Evolutionary conservation across 2,329 filamentous ascomycete genomes (phyloP), one percentile per base, ranked within the genome.

Genomic region (Blumeria graminis): DNA sequence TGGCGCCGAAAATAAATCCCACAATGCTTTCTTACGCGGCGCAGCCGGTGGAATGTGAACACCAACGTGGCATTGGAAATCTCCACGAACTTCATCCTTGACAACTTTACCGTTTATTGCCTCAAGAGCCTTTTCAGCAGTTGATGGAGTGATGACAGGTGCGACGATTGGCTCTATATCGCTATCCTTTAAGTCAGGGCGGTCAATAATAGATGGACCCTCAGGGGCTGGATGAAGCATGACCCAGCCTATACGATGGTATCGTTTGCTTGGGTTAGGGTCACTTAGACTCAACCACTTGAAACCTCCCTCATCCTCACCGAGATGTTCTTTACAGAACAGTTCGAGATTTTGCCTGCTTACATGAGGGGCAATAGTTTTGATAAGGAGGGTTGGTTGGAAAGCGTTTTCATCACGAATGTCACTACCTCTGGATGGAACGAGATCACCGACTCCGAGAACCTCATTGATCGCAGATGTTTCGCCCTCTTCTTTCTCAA

Each of bases 51-150:
- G 89, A 59, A 88, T 88, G 69, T 98, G 92, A 22, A 98, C 85
- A 58, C 92, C 92, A 54, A 96, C 92, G 65, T 98, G 92, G 66
- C 92, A 95, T 34, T 90, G 90, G 68, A 98, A 98, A 67, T 98
- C 92, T 43, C 92, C 92, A 55, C 90, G 84, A 52, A 84, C 81
- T 62, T 94, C 84, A 65, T 98, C 92, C 64, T 94, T 87, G 59
- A 98, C 94, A 0, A 88, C 94, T 72, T 98, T 96, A 62, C 89
- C 87, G 64, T 98, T 96, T 63, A 98, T 83, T n/a, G 88, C 86
- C 59, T 92, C 87, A 0, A 95, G 76, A 0, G 90, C 90, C 65
- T 85, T 90, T 50, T 94, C 85, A 0, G 88, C 87, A 1, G 83
- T 84, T 1, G 75, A 76, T 2, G 70, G 62, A 1, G 73, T 70